Conservation (phyloP, 2,329 filamentous ascomycete genomes). For the Colletotrichum gigasporum region DNA sequence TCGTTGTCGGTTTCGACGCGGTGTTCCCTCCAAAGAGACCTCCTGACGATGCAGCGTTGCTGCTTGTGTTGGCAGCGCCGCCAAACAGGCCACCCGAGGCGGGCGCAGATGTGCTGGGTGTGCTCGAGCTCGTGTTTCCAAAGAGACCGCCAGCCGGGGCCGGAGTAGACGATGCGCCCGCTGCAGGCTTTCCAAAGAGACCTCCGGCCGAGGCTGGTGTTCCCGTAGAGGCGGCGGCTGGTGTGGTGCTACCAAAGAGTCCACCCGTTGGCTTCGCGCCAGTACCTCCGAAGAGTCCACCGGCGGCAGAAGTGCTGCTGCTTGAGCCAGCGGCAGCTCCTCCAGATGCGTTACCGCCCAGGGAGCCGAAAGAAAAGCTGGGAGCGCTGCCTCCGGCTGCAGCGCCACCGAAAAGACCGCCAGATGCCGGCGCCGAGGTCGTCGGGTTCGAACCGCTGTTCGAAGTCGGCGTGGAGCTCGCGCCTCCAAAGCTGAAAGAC, state of each 20-base stretch:
- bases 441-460: slow-evolving; percentile 34
- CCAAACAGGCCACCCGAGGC: slow-evolving; percentile 33
- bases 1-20: slow-evolving; percentile 37
- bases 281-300: slow-evolving; percentile 42
- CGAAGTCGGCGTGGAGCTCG: slow-evolving; percentile 38
- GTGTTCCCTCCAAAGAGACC: slow-evolving; percentile 33
- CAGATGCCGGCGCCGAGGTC: slow-evolving; percentile 49
- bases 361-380: slow-evolving; percentile 52
- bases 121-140: slow-evolving; percentile 12
- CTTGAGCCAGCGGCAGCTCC: slow-evolving; percentile 35
- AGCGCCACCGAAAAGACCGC: slow-evolving; percentile 49
- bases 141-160: slow-evolving; percentile 25
- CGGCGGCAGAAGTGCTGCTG: slow-evolving; percentile 40
- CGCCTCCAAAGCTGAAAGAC: slow-evolving; percentile 50
- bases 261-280: slow-evolving; percentile 36
- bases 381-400: slow-evolving; percentile 40
- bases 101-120: slow-evolving; percentile 32
- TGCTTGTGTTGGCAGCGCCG: slow-evolving; percentile 4
- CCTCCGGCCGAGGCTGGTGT: slow-evolving; percentile 32
- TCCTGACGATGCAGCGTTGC: slow-evolving; percentile 23
- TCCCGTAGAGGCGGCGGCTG: slow-evolving; percentile 36
- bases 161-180: slow-evolving; percentile 21
- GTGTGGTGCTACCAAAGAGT: slow-evolving; percentile 35
- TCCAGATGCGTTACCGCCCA: slow-evolving; percentile 31
- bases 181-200: slow-evolving; percentile 42